Conservation (phyloP, 305 asterid genomes). For the Solanum hybrid region DNA sequence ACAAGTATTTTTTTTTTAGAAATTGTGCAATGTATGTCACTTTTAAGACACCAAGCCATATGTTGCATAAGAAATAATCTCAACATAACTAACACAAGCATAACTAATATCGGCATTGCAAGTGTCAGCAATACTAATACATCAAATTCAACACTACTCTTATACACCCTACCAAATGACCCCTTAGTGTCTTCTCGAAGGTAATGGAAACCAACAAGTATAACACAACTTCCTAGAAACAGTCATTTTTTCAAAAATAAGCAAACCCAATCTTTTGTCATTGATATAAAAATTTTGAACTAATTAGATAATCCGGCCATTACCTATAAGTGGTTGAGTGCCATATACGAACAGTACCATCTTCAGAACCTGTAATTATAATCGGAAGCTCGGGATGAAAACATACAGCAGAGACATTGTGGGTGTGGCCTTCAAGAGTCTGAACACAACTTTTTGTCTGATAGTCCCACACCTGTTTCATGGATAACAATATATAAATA, state of each 20-base stretch:
- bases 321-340: constrained; percentile 96
- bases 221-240: neutral
- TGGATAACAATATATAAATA: neutral
- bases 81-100: neutral
- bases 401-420: constrained; percentile 97
- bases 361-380: constrained; percentile 96
- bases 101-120: neutral
- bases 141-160: neutral
- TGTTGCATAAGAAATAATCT: neutral
- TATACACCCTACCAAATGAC: neutral
- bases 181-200: neutral
- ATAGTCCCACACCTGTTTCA: constrained; percentile 93
- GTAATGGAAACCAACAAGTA: neutral
- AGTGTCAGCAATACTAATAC: neutral
- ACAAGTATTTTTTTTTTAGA: neutral
- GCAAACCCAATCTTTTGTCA: neutral
- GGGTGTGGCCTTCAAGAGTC: constrained; percentile 98
- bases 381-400: constrained; percentile 99
- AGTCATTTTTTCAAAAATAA: neutral
- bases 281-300: neutral
- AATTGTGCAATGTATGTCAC: neutral
- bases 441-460: constrained; percentile 98
- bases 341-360: constrained; percentile 99
- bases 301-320: neutral
- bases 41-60: neutral